A percentile compares a stretch with the other conserved stretches of the same genome.
phyloP scores from a whole-genome alignment of 2,329 filamentous ascomycete genomes.

The Trichophyton verrucosum region DNA sequence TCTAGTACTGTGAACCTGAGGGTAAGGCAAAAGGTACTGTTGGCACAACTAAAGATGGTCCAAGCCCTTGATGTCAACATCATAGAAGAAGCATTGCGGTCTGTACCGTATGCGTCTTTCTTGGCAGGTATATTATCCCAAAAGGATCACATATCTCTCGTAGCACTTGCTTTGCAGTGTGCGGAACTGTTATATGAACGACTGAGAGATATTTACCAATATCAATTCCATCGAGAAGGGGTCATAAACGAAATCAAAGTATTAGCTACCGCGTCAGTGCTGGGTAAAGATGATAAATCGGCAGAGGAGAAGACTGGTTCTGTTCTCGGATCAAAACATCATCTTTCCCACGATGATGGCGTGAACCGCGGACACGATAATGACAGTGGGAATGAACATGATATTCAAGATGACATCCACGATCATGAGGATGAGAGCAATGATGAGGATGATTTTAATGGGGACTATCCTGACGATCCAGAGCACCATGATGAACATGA shows the following conservation, averaged over 20 bases:
- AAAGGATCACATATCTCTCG: slow-evolving; percentile 77
- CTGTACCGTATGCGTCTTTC: slow-evolving; percentile 91
- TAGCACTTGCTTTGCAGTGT: slow-evolving; percentile 77
- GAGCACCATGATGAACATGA: slow-evolving; percentile 25
- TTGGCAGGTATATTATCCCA: slow-evolving; percentile 90
- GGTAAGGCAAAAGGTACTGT: slow-evolving; percentile 88
- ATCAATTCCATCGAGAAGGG: slow-evolving; percentile 94
- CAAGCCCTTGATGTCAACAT: slow-evolving; percentile 83
- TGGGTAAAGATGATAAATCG: slow-evolving; percentile 5
- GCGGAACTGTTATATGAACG: slow-evolving; percentile 77
- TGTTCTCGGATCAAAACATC: slow-evolving; percentile 7
- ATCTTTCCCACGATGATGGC: slow-evolving; percentile 12
- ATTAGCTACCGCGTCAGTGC: slow-evolving; percentile 44
- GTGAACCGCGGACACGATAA: slow-evolving; percentile 14
- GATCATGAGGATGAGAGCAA: slow-evolving; percentile 25
- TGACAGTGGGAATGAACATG: slow-evolving; percentile 19
- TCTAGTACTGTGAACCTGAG: slow-evolving; percentile 94
- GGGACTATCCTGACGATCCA: slow-evolving; percentile 35
- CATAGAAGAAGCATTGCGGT: slow-evolving; percentile 69
- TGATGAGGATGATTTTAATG: slow-evolving; percentile 41
- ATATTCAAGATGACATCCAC: slow-evolving; percentile 18
- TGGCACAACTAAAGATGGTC: slow-evolving; percentile 94
- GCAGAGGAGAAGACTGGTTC: neutral
- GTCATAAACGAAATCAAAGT: slow-evolving; percentile 85
- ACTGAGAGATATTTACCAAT: slow-evolving; percentile 76